Base-by-base conservation (phyloP, 768 basidiomycete genomes). In the Russula foetens region DNA sequence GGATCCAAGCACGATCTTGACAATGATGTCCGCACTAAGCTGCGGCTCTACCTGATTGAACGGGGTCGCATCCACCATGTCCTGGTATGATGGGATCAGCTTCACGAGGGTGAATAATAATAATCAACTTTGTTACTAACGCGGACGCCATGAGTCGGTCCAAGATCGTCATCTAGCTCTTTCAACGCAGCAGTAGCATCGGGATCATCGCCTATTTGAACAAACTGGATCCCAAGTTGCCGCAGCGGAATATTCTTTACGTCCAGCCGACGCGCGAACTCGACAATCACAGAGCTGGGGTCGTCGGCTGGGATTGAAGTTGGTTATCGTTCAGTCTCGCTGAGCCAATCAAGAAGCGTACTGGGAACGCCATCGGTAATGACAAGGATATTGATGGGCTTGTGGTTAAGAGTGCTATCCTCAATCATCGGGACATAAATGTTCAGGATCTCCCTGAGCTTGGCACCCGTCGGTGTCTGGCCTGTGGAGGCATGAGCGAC, bases 361-460 rank as follows among this genome's bases (percentile, higher is more conserved):
- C 77, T 77, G 0, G 78, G 74, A 4, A 74, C 75, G 52, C 74
- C 71, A 51, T 73, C 73, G 0, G 76, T 76, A 58, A 76, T 73
- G 35, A 77, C 70, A 51, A 77, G 55, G 38, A 75, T 35, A 4
- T 65, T 69, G 31, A 76, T 68, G 2, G 75, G 74, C 41, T 76
- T 74, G n/a, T 74, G 74, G 12, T 49, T 60, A 44, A 63, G 62
- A n/a, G 55, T 59, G 23, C 65, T 67, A 6, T 58, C 46, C 51
- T 76, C 76, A 11, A 75, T 38, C 15, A 64, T 62, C 28, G 69
- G 71, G 14, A 79, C 59, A 58, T 78, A 78, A 19, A 68, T 67
- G 15, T 74, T 44, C 3, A 79, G 63, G 51, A 79, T 60, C 59
- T 73, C 69, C 15, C 66, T 68, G 11, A 78, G 69, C 62, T 71